Evolutionary conservation across 2,329 filamentous ascomycete species (phyloP).

Genomic region (Cladophialophora immunda): DNA sequence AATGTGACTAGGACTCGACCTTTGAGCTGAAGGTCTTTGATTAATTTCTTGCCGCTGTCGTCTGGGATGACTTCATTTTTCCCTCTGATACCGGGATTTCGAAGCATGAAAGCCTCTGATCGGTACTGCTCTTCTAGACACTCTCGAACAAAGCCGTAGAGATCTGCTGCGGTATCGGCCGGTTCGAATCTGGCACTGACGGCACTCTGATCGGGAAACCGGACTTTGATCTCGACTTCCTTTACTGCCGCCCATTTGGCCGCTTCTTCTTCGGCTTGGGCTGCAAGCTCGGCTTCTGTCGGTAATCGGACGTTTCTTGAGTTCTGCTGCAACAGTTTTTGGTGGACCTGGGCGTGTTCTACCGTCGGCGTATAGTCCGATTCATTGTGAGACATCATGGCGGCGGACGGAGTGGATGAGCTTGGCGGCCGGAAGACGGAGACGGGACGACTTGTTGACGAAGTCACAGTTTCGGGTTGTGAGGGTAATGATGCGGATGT

Average conservation of each 20-base stretch:
- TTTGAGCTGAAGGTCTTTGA: slow-evolving; percentile 75
- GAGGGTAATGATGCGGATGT: slow-evolving; percentile 15
- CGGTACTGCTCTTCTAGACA: slow-evolving; percentile 69
- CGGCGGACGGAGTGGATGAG: slow-evolving; percentile 77
- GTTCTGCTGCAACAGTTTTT: slow-evolving; percentile 78
- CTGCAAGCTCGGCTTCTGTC: slow-evolving; percentile 82
- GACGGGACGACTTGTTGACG: slow-evolving; percentile 59
- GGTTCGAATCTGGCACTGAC: slow-evolving; percentile 76
- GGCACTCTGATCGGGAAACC: slow-evolving; percentile 86
- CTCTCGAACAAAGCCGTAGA: slow-evolving; percentile 76
- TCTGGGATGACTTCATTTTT: slow-evolving; percentile 57
- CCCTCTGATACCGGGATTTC: slow-evolving; percentile 62
- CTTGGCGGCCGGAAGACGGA: slow-evolving; percentile 79
- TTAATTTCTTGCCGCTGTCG: slow-evolving; percentile 58
- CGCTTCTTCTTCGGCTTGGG: slow-evolving; percentile 71
- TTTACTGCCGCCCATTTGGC: slow-evolving; percentile 72
- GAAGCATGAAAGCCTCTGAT: slow-evolving; percentile 75
- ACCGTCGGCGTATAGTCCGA: slow-evolving; percentile 82
- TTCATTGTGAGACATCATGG: slow-evolving; percentile 72
- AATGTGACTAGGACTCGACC: slow-evolving; percentile 79
- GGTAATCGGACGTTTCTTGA: slow-evolving; percentile 79
- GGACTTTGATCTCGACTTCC: slow-evolving; percentile 77
- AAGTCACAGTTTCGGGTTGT: slow-evolving; percentile 39
- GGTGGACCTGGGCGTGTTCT: slow-evolving; percentile 81
- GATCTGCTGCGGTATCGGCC: slow-evolving; percentile 71